A percentile compares a stretch with the other conserved stretches of the same genome.
Evolutionary conservation across 805 yeast genomes (phyloP).

Genomic region (Candida ascalaphidarum): DNA sequence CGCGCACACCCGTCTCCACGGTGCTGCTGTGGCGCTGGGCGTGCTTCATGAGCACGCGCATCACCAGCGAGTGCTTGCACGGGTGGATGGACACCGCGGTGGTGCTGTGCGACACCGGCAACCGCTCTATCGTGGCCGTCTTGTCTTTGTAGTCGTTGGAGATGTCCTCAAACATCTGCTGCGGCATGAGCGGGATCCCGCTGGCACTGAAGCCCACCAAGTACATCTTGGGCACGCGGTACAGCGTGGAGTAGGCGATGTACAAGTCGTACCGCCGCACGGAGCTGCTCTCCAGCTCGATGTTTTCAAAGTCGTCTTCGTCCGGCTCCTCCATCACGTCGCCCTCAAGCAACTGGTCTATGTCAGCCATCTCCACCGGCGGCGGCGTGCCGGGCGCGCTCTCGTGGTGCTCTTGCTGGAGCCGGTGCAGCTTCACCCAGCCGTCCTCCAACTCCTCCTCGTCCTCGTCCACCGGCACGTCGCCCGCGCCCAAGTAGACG

Average conservation of each 20-base stretch:
- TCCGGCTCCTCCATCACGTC: constrained; percentile 16
- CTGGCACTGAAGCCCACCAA: constrained; percentile 77
- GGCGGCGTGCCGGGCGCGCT: constrained; percentile 1
- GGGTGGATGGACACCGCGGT: constrained; percentile 92
- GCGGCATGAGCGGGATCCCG: constrained; percentile 81
- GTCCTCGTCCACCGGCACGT: constrained; percentile 24
- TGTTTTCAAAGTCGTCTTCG: constrained; percentile 23
- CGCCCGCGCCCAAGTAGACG: constrained; percentile 37
- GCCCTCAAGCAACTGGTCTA: constrained; percentile 6
- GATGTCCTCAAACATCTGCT: constrained; percentile 92
- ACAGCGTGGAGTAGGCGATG: constrained; percentile 89
- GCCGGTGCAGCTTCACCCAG: constrained; percentile 38
- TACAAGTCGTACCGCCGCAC: constrained; percentile 79
- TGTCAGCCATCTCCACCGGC: constrained; percentile 1
- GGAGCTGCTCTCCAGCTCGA: constrained; percentile 20
- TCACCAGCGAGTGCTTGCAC: constrained; percentile 89
- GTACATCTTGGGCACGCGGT: constrained; percentile 92
- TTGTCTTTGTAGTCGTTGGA: constrained; percentile 87
- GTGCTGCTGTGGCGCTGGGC: constrained; percentile 44
- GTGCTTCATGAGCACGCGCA: constrained; percentile 74
- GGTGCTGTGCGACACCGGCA: constrained; percentile 73
- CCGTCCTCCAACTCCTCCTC: constrained; percentile 40
- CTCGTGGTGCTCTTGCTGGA: constrained; percentile 1
- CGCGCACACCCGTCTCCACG: constrained; percentile 49
- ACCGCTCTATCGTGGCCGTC: constrained; percentile 90